Evolutionary conservation across 1,139 yeast genomes (phyloP).

Genomic region (Suhomyces guaymorum): DNA sequence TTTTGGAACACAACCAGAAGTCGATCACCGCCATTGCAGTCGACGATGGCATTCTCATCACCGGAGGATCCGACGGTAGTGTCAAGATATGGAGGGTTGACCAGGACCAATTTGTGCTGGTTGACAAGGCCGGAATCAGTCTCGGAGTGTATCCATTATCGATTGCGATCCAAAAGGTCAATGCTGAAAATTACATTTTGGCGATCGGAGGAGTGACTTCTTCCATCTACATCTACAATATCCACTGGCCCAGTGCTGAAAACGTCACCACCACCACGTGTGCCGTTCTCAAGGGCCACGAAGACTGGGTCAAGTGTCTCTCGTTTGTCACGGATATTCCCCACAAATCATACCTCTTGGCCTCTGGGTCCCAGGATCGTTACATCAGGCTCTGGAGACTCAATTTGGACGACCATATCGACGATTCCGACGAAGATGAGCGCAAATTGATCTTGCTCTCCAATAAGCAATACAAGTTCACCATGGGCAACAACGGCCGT

Average conservation of each 20-base stretch:
- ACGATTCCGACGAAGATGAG: slow-evolving; percentile 56
- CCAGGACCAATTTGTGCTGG: slow-evolving; percentile 22
- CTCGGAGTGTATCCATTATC: slow-evolving; percentile 66
- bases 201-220: slow-evolving; percentile 82
- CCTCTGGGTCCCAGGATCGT: slow-evolving; percentile 88
- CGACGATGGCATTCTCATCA: slow-evolving; percentile 41
- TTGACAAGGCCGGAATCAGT: slow-evolving; percentile 40
- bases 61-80: slow-evolving; percentile 70
- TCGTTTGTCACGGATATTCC: slow-evolving; percentile 54
- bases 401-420: slow-evolving; percentile 56
- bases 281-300: slow-evolving; percentile 78
- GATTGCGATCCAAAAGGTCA: slow-evolving; percentile 52
- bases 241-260: slow-evolving; percentile 22
- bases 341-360: slow-evolving; percentile 59
- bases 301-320: slow-evolving; percentile 86
- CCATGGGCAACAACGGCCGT: slow-evolving; percentile 31
- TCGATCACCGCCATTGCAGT: slow-evolving; percentile 55
- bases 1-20: slow-evolving; percentile 39
- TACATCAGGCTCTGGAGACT: slow-evolving; percentile 87
- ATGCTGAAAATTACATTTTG: slow-evolving; percentile 46
- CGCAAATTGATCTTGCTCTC: slow-evolving; percentile 54
- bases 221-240: slow-evolving; percentile 56
- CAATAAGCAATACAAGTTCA: slow-evolving; percentile 66
- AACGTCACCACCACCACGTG: slow-evolving; percentile 33
- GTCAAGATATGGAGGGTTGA: slow-evolving; percentile 52